A percentile compares a stretch with the other conserved stretches of the same genome.
Conservation (phyloP, 2,329 filamentous ascomycete species). For the Aspergillus pseudoterreus region DNA sequence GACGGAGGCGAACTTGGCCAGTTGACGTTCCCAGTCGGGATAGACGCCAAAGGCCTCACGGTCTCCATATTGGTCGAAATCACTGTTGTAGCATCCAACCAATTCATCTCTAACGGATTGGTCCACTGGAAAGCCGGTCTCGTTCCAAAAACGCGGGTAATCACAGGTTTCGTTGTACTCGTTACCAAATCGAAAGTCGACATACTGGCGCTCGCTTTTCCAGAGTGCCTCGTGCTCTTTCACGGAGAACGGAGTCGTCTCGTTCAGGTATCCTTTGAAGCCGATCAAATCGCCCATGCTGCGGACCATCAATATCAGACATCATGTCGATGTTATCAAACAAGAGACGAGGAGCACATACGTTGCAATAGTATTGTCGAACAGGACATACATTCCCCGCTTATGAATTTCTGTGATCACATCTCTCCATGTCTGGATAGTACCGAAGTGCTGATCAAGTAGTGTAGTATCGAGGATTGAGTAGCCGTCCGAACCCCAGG, state of each 20-base stretch:
- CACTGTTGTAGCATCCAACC: constrained; percentile 58
- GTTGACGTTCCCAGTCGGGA: constrained; percentile 60
- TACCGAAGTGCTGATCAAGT: constrained; percentile 61
- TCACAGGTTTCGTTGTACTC: constrained; percentile 51
- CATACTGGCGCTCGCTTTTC: constrained; percentile 54
- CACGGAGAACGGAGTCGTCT: constrained; percentile 52
- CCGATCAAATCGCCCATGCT: constrained; percentile 59
- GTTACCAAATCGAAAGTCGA: constrained; percentile 56
- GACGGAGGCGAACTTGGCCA: constrained; percentile 64
- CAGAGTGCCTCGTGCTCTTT: constrained; percentile 57
- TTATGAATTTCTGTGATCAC: constrained; percentile 59
- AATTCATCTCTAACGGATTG: constrained; percentile 46
- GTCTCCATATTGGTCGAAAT: constrained; percentile 64
- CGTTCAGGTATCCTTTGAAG: constrained; percentile 59
- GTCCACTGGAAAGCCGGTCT: constrained; percentile 51
- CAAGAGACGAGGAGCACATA: constrained; percentile 28
- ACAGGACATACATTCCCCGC: constrained; percentile 61
- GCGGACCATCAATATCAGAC: neutral
- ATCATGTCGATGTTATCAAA: neutral
- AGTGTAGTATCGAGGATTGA: constrained; percentile 59
- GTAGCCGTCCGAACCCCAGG: constrained; percentile 62
- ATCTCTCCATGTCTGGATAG: constrained; percentile 55
- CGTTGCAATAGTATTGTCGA: constrained; percentile 65
- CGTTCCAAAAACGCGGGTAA: constrained; percentile 61
- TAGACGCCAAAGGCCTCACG: constrained; percentile 61